Percentiles rank a stretch among this genome's conserved stretches.
phyloP scores from a whole-genome alignment of 2,329 filamentous ascomycete species.

The Xylariomycetidae sp. region DNA sequence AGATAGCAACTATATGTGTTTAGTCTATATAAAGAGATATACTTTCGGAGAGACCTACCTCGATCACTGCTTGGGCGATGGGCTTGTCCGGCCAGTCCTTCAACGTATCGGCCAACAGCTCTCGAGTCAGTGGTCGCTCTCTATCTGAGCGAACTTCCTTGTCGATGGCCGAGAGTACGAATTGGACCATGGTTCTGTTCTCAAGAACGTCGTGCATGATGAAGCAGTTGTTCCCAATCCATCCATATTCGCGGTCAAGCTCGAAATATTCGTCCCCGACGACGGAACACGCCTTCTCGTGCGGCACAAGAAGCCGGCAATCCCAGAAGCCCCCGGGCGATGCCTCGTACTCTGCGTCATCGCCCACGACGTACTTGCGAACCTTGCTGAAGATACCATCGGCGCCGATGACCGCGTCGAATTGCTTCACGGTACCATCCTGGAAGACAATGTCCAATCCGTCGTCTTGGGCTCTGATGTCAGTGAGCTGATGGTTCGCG shows the following conservation, averaged over 20 bases:
- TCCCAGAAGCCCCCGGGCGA: slow-evolving; percentile 1
- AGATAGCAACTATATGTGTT: too few relatives aligned
- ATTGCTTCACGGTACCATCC: not conserved
- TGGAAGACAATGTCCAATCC: not conserved
- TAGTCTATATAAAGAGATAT: too few relatives aligned
- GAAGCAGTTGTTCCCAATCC: not conserved
- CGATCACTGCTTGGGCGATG: slow-evolving; percentile 4
- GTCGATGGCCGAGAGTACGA: not conserved
- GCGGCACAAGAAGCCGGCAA: not conserved
- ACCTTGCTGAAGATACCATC: slow-evolving; percentile 2
- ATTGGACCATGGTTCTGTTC: not conserved
- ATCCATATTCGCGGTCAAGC: not conserved
- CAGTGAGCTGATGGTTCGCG: slow-evolving; percentile 3
- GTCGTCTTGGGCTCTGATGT: not conserved
- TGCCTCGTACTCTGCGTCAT: not conserved
- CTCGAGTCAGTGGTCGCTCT: not conserved
- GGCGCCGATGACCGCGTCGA: slow-evolving; percentile 3
- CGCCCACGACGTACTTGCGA: not conserved
- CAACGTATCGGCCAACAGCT: slow-evolving; percentile 2
- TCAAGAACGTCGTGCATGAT: not conserved
- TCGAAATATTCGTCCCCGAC: not conserved
- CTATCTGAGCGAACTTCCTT: not conserved
- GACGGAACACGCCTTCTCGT: not conserved
- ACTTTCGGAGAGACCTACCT: slow-evolving; percentile 3
- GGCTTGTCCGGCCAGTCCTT: slow-evolving; percentile 1